Base-by-base conservation (phyloP, 352 stramenopile genomes). In the Pythium oligandrum region DNA sequence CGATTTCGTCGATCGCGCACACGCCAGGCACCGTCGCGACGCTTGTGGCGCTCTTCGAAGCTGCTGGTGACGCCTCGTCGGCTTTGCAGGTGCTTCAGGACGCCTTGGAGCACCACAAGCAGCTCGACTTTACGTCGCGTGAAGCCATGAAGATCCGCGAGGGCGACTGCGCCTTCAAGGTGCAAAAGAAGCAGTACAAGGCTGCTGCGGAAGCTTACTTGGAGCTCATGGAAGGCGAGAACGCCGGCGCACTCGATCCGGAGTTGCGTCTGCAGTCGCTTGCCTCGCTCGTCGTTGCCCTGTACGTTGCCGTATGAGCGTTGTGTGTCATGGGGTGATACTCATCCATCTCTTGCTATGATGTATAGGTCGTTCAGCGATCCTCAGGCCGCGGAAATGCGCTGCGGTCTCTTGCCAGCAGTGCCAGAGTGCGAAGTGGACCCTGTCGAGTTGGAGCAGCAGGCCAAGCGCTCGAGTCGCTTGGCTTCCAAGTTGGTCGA, bases 21-120 rank as follows among this genome's bases (percentile, higher is more conserved):
- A 78, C 75, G 8, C 75, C 83, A 1, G 83, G 80, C 35, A 91
- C 80, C 0, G 83, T 93, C n/a, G 83, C 83, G 17, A 93, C 83
- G 9, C 69, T 93, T 32, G 77, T 93, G 30, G 68, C 68, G 11
- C 61, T 93, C 35, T 90, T 88, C 59, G 78, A 93, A 48, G 70
- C 78, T 4, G 75, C 72, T 6, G 72, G 73, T 30, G 67, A 92
- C 51, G 62, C 71, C 8, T 59, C 61, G 38, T 70, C 75, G 4
- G 78, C 75, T 0, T 73, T 83, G 57, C 37, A 48, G 4, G 75
- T 87, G 59, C 62, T 91, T 38, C 53, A 84, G 51, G 59, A 56
- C 9, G 76, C 81, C 3, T 44, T 91, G 32, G 66, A 54, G 51
- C 63, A 81, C 63, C 68, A 90, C 66, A 76, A 71, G 55, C 55